Conservation (phyloP, 768 basidiomycete species). For the Amanita brunnescens region DNA sequence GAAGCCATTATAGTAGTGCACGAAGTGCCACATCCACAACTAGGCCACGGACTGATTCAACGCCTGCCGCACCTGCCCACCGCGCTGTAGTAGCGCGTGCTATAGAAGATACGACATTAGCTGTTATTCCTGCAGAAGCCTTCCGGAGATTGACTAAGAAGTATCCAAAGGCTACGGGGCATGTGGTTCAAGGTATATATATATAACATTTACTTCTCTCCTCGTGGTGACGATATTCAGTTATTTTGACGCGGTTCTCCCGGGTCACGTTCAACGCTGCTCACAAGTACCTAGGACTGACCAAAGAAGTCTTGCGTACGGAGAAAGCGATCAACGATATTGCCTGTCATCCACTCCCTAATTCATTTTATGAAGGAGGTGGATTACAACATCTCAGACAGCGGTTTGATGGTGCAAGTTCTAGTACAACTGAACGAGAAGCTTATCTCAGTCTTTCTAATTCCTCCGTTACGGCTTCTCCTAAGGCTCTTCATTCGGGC, state of each 20-base stretch:
- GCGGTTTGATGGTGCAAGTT: constrained; percentile 63
- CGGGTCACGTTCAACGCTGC: constrained; percentile 97
- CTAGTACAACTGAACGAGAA: constrained; percentile 39
- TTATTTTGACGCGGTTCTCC: constrained; percentile 92
- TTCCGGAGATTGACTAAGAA: constrained; percentile 92
- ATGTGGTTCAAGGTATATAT: constrained; percentile 79
- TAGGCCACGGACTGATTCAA: constrained; percentile 12
- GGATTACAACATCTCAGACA: constrained; percentile 86
- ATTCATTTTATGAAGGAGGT: constrained; percentile 86
- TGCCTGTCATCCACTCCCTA: constrained; percentile 89
- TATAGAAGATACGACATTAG: constrained; percentile 87
- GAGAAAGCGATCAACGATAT: constrained; percentile 97
- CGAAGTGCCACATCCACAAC: constrained; percentile 15
- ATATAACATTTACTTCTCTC: neutral
- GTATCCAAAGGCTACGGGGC: constrained; percentile 94
- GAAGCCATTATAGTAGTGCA: constrained; percentile 19
- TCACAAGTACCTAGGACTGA: constrained; percentile 92
- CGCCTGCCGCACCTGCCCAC: constrained; percentile 31
- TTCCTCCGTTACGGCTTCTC: constrained; percentile 20
- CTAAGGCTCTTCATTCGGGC: constrained; percentile 11
- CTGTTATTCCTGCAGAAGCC: constrained; percentile 98
- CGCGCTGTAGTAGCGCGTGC: constrained; percentile 87
- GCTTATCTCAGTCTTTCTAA: constrained; percentile 46
- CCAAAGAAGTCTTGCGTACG: constrained; percentile 89
- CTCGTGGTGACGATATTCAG: constrained; percentile 27